Conservation (phyloP, 1,139 yeast species). For the Candida sanyaensis region DNA sequence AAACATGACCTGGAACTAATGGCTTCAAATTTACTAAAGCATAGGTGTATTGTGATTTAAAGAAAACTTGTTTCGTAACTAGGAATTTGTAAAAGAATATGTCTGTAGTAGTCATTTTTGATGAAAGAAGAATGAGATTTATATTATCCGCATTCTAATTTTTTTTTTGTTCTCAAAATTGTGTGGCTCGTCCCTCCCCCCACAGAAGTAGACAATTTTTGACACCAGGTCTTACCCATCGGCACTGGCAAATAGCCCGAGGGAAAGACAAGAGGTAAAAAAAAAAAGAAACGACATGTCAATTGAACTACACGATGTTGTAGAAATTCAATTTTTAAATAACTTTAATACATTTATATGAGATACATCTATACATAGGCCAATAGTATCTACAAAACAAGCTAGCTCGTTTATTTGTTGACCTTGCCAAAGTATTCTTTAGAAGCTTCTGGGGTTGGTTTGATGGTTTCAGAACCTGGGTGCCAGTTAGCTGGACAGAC, state of each 20-base stretch:
- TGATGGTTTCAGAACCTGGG: conserved; percentile 93
- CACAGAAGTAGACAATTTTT: neutral
- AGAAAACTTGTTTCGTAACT: conserved; percentile 67
- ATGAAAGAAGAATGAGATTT: neutral
- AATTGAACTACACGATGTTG: neutral
- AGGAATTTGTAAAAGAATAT: conserved; percentile 54
- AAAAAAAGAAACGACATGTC: too few relatives aligned
- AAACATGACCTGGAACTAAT: conserved; percentile 84
- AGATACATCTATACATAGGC: too few relatives aligned
- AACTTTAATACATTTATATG: too few relatives aligned
- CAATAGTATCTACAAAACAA: conserved; percentile 2
- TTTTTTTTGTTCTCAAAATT: neutral
- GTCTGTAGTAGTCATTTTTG: conserved; percentile 11
- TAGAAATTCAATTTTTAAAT: too few relatives aligned
- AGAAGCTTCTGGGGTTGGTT: conserved; percentile 80
- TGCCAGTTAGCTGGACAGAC: conserved; percentile 99
- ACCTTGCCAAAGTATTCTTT: conserved; percentile 77
- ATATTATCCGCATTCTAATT: neutral
- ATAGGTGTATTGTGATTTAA: conserved; percentile 58
- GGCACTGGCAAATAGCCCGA: neutral
- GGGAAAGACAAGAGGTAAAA: neutral
- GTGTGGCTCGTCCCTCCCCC: neutral
- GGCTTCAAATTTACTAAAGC: conserved; percentile 92
- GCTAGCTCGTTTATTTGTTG: conserved; percentile 25
- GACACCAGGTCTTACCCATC: neutral